Conservation (phyloP, 345 rosid genomes). For the Anastatica hierochuntica region DNA sequence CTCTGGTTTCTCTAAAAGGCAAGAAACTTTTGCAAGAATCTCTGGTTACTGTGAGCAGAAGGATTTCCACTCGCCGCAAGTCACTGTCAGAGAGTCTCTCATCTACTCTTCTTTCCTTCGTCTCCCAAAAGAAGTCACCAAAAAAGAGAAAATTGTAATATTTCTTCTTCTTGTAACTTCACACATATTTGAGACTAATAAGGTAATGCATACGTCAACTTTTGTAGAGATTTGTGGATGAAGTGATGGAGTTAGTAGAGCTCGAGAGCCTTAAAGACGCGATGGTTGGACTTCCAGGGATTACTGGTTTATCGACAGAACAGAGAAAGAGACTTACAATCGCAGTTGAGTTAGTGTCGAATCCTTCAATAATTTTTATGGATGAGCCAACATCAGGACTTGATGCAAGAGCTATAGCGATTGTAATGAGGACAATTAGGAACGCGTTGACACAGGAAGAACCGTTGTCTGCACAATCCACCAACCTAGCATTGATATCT, state of each 20-base stretch:
- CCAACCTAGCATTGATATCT: slow-evolving; percentile 81
- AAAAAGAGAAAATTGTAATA: slow-evolving; percentile 66
- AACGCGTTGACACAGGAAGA: slow-evolving; percentile 89
- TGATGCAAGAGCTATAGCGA: slow-evolving; percentile 82
- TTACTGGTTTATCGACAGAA: slow-evolving; percentile 73
- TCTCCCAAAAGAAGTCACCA: slow-evolving; percentile 60
- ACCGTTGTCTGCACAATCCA: slow-evolving; percentile 87
- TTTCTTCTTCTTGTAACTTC: background rate
- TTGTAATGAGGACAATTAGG: slow-evolving; percentile 86
- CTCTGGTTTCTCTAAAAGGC: slow-evolving; percentile 73
- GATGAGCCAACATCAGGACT: slow-evolving; percentile 93
- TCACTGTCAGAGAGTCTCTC: slow-evolving; percentile 74
- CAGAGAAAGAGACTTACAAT: slow-evolving; percentile 80
- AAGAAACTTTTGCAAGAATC: slow-evolving; percentile 91
- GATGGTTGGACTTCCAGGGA: slow-evolving; percentile 58
- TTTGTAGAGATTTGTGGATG: slow-evolving; percentile 51
- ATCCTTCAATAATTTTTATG: slow-evolving; percentile 88
- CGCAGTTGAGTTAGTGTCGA: slow-evolving; percentile 74
- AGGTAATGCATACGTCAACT: background rate
- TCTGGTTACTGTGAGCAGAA: slow-evolving; percentile 87
- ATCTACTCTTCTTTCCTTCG: slow-evolving; percentile 86
- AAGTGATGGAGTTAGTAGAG: slow-evolving; percentile 66
- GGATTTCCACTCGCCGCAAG: slow-evolving; percentile 90
- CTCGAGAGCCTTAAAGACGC: slow-evolving; percentile 48
- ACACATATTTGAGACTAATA: background rate